A percentile compares a stretch with the other conserved stretches of the same genome.
Evolutionary conservation across 2,329 filamentous ascomycete genomes (phyloP).

Genomic region (Ceratocystiopsis minuta): DNA sequence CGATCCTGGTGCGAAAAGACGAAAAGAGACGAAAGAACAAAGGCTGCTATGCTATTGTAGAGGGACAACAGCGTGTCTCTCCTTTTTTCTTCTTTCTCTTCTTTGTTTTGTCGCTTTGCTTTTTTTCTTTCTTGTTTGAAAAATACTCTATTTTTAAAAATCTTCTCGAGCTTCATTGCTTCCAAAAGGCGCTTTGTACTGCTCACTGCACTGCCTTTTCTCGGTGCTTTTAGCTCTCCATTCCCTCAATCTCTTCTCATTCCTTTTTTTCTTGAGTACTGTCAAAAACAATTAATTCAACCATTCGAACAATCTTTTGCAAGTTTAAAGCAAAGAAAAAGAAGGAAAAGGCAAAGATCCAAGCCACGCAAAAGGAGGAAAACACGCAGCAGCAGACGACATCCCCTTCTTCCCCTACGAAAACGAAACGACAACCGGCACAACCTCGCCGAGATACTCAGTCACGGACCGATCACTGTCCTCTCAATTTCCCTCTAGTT

Average conservation of each 20-base stretch:
- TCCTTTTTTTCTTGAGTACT: conserved; percentile 7
- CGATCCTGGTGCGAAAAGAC: conserved; percentile 1
- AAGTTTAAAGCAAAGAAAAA: conserved; percentile 11
- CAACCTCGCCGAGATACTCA: no score
- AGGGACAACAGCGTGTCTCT: conserved; percentile 1
- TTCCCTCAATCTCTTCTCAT: background rate
- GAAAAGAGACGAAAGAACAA: background rate
- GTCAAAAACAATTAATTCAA: conserved; percentile 10
- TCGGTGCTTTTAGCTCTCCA: background rate
- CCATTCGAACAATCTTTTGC: conserved; percentile 11
- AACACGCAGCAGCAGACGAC: background rate
- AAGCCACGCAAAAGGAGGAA: background rate
- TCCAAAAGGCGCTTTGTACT: conserved; percentile 3
- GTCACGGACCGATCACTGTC: no score
- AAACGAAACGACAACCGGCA: no score
- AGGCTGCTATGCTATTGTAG: conserved; percentile 2
- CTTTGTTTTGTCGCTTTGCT: background rate
- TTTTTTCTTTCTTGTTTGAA: background rate
- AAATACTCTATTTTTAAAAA: background rate
- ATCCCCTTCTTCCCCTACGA: no score
- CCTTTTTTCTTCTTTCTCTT: conserved; percentile 2
- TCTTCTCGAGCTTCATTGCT: no score
- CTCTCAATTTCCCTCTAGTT: background rate
- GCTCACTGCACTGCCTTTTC: background rate
- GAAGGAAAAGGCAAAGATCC: background rate